Base-by-base conservation (phyloP, 2,329 filamentous ascomycete species). In the Blastomyces percursus region DNA sequence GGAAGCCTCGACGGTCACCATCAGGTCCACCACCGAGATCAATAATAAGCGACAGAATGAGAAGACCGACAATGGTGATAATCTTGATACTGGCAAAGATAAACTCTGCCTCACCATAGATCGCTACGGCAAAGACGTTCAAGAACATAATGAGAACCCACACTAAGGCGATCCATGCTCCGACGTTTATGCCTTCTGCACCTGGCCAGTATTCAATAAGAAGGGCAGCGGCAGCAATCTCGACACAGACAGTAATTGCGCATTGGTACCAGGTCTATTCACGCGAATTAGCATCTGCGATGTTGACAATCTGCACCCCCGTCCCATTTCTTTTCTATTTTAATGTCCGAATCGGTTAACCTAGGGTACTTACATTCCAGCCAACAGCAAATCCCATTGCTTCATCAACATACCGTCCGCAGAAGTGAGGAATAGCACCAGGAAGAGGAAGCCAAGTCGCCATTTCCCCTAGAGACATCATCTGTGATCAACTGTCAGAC, bases 151-250 rank as follows among this genome's bases (percentile, higher is more conserved):
- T 80, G 42, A 87, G 76, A 40, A 83, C 73, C 63, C 88, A 82
- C 44, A 83, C 71, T 62, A 83, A 78, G 2, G 81, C 81, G 54
- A 77, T 73, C 75, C 75, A 78, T 44, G 73, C 74, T 64, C 66
- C 66, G 55, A 72, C 71, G 60, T 75, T 75, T 66, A 75, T 74
- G 35, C 69, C 65, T 19, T 63, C 48, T 51, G 72, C 65, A 3
- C 77, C 77, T 2, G 72, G 70, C 85, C 85, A 88, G 68, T 82
- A 86, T 67, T 84, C 76, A 64, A 87, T 84, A 27, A 88, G 74
- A 1, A 87, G 82, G 52, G 82, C 81, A 21, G 84, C 82, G 12
- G 85, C 85, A 0, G 82, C 82, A 63, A 87, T 85, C 71, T 88
- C 85, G 61, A 84, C 74, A 70, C 73, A 72, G 21, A 75, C 66